Base-by-base conservation (phyloP, 2,329 filamentous ascomycete species). In the Microcera coccophila region DNA sequence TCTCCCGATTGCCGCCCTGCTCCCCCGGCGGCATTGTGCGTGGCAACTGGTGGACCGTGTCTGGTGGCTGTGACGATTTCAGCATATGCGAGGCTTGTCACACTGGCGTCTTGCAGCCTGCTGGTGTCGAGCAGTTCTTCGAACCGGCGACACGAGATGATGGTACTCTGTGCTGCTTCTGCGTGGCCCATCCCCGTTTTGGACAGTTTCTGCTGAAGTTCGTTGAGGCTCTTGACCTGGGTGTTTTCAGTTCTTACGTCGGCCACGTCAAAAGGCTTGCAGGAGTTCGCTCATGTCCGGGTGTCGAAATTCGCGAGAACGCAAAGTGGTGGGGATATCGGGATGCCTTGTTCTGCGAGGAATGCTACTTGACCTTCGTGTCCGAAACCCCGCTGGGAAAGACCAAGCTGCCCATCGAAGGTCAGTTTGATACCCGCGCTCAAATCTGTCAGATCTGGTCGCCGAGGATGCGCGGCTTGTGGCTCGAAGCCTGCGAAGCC, bases 401-500 rank as follows among this genome's bases (percentile, higher is more conserved):
- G 12, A 26, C 34, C 2, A 39, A 44, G 1, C 42, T 66, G 16
- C 52, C 57, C 0, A 45, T 66, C 31, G 59, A 62, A 12, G 53
- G 38, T 1, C 45, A 42, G 1, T 45, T 49, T 4, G 54, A 65
- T 10, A 48, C 59, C 11, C 50, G 54, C 0, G 32, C 50, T 2
- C 48, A 59, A 5, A 63, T 65, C 29, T 69, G 67, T 36, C 62
- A 63, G 24, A 53, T 68, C 5, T 68, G 64, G 60, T 66, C 64
- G 3, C 60, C 61, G 1, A 61, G 66, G 4, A 68, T 69, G 64
- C 65, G 67, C n/a, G 50, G 37, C 1, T 57, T 64, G 49, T 69
- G 61, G 56, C 48, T 54, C 2, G 48, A 53, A 9, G 55, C 40
- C 1, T 67, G 63, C 38, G 49, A 44, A 1, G 58, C 57, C 1